These are phyloP conservation scores for Calonectria henricotiae DNA, from an alignment of 2,329 filamentous ascomycete genomes.

Conservation along the genomic window DNA sequence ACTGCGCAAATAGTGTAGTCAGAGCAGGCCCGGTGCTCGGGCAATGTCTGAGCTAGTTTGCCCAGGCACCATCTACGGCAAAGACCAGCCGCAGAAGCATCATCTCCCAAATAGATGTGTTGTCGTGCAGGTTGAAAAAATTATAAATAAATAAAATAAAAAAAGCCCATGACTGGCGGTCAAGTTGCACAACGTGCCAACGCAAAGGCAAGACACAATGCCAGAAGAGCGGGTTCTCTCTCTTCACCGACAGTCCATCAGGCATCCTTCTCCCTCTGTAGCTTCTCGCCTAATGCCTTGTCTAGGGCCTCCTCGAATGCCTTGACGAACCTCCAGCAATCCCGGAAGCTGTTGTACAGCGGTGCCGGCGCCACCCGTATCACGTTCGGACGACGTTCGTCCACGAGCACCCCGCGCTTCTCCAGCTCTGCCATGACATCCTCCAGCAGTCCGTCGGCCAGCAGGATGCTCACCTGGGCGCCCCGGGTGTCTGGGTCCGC, in stretches of 20 bases:
- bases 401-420: constrained; percentile 79
- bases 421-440: constrained; percentile 75
- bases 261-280: not conserved
- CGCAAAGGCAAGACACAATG: not conserved
- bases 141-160: no score
- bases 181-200: not conserved
- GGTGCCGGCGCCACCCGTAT: constrained; percentile 85
- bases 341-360: constrained; percentile 83
- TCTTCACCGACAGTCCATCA: constrained; percentile 22
- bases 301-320: constrained; percentile 51
- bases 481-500: constrained; percentile 75
- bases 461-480: constrained; percentile 82
- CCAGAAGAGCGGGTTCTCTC: not conserved
- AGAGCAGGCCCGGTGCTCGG: not conserved
- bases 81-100: constrained; percentile 10
- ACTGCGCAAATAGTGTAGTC: no score
- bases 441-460: constrained; percentile 78
- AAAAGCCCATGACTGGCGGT: no score
- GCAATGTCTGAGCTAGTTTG: not conserved
- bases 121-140: not conserved
- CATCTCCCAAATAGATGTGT: constrained; percentile 1
- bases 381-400: constrained; percentile 86
- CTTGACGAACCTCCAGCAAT: constrained; percentile 62
- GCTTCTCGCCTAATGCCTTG: constrained; percentile 44
- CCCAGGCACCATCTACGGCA: not conserved